These are phyloP conservation scores for Sherardia arvensis DNA, from an alignment of 257 asterid species.

Conservation along the genomic window DNA sequence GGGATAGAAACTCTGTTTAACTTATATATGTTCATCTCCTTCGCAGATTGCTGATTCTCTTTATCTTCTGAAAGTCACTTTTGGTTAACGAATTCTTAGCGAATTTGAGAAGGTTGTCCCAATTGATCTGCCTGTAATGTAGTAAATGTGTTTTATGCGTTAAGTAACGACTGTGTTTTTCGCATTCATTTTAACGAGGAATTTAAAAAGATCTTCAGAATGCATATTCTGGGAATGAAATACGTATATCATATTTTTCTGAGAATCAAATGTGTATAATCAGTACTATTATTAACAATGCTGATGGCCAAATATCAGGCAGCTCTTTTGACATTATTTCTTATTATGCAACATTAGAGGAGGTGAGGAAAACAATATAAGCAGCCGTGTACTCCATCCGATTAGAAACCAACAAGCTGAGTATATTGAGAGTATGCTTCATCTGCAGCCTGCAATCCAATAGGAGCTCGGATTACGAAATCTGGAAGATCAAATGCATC, in stretches of 20 bases:
- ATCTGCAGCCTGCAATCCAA: constrained; percentile 66
- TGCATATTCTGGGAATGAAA: not conserved
- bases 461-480: constrained; percentile 84
- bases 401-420: constrained; percentile 64
- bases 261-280: not conserved
- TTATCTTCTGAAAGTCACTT: not conserved
- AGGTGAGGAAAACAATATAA: not conserved
- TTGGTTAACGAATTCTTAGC: not conserved
- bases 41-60: not conserved
- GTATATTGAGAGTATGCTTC: constrained; percentile 73
- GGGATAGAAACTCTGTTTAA: not conserved
- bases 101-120: not conserved
- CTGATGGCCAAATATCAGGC: not conserved
- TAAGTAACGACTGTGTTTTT: not conserved
- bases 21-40: not conserved
- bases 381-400: not conserved
- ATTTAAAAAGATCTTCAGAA: not conserved
- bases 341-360: not conserved
- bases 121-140: too few relatives aligned
- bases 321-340: not conserved
- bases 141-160: too few relatives aligned
- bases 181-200: not conserved
- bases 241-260: not conserved
- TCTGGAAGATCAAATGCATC: constrained; percentile 96
- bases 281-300: not conserved